Conservation (phyloP, 257 asterid genomes). For the Jaltomata sinuosa region DNA sequence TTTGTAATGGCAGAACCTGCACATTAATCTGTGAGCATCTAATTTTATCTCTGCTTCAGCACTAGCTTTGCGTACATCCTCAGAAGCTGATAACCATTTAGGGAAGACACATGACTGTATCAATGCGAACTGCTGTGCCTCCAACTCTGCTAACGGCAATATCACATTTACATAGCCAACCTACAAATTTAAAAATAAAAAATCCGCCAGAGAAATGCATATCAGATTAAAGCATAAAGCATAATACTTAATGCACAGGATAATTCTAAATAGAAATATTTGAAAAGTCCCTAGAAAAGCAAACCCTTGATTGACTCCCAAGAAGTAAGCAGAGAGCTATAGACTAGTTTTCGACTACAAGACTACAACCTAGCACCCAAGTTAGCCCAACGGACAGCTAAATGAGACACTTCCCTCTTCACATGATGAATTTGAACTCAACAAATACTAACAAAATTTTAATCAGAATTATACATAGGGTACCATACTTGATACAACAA, state of each 20-base stretch:
- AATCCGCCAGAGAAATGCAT: not conserved
- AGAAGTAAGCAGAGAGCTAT: not conserved
- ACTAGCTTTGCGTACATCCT: slow-evolving; percentile 80
- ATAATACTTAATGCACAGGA: not conserved
- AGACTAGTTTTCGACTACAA: not conserved
- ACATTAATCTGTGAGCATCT: slow-evolving; percentile 60
- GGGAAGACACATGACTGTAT: slow-evolving; percentile 87
- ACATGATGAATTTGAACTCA: not conserved
- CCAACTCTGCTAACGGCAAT: slow-evolving; percentile 67
- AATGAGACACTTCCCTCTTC: not conserved
- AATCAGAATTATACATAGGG: not conserved
- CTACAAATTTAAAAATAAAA: slow-evolving; percentile 25
- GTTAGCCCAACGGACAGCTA: not conserved
- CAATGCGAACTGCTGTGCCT: slow-evolving; percentile 84
- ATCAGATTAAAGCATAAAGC: not conserved
- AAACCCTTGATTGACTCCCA: not conserved
- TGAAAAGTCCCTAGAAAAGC: not conserved
- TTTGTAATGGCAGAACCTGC: slow-evolving; percentile 46
- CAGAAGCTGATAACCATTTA: slow-evolving; percentile 62
- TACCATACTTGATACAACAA: not conserved
- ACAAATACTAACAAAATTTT: not conserved
- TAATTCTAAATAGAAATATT: not conserved
- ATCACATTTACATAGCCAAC: slow-evolving; percentile 65
- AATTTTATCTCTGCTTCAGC: slow-evolving; percentile 78
- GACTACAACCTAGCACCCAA: not conserved